Evolutionary conservation across 2,329 filamentous ascomycete genomes (phyloP), one percentile per base, ranked within the genome.

Genomic region (Mariannaea elegans): DNA sequence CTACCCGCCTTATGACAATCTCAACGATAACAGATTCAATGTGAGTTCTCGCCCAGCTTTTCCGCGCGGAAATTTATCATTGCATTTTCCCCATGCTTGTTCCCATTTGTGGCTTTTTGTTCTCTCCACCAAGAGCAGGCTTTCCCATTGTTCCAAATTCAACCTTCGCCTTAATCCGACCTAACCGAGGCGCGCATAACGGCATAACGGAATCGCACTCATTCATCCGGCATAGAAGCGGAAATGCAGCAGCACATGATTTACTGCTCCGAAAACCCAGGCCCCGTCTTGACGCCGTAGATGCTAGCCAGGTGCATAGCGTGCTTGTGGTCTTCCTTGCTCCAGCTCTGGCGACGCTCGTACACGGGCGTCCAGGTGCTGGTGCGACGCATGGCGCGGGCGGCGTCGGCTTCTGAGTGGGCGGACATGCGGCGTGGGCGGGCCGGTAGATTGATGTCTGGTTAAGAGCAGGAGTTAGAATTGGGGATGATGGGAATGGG

Each of bases 301-400:
- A 81, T 75, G 55, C 70, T 74, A 45, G 72, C 74, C 81, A 84
- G 81, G 66, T 84, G 82, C 73, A 83, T 67, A 53, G 74, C 74
- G 62, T 80, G 83, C 72, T 84, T 85, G 71, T 79, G 78, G 69
- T 85, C 84, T 72, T 87, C 81, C 32, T 77, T 75, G 67, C 76
- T 80, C 77, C 81, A 87, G 73, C 82, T 84, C 70, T 82, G 81
- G 45, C 82, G 80, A 9, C 80, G 77, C 64, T 78, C 73, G 52
- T 79, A 65, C 16, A 69, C 65, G 7, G 84, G 84, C 65, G 78
- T 78, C 84, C 84, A 87, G 61, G 64, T 69, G 56, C 68, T 70
- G 2, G 76, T 72, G 65, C 72, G 71, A 32, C 70, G 65, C 65
- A 75, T 73, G 66, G 71, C 74, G 49, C 73, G 74, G 52, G 68